Evolutionary conservation across 345 rosid species (phyloP), one percentile per base, ranked within the genome.

Genomic region (Orychophragmus violaceus): DNA sequence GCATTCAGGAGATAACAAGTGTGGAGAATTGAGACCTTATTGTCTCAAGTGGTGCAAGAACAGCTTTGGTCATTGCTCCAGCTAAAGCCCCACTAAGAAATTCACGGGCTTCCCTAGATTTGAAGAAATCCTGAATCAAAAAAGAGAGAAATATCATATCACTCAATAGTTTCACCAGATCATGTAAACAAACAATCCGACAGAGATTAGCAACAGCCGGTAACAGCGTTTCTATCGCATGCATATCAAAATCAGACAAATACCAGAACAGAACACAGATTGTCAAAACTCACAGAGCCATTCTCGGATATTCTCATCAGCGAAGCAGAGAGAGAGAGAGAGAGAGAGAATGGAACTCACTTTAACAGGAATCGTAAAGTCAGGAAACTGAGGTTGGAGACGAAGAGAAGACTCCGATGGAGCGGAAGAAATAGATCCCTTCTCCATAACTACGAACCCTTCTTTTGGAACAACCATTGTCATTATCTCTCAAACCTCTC

Each of bases 41-140:
- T 28, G 96, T 95, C 74, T 95, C 99, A 21, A 95, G 82, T 62
- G 99, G 99, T 80, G 99, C 99, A 57, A 95, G 99, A 65, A 88
- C 79, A 69, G 94, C 95, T 83, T 95, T 95, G 27, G 99, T 84
- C 99, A 95, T 89, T 22, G 95, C 99, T 56, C 99, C 99, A 1
- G 99, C 96, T 69, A 91, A 75, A 71, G 99, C 99, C 56, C 96
- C 97, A 64, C 99, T 95, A 37, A 91, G 85, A 81, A 95, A 95
- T 77, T 95, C 99, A 24, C 91, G 79, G 25, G 76, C 91, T 87
- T 87, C 99, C 69, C 95, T 87, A 51, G 83, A 78, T 74, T 67
- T 84, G 72, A 82, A 59, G 63, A 83, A 75, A 77, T 70, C 85
- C 99, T 89, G 82, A 76, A 74, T 60, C 62, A 75, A 44, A 8